Evolutionary conservation across 2,329 filamentous ascomycete species (phyloP).

Genomic region (Aspergillus sp.): DNA sequence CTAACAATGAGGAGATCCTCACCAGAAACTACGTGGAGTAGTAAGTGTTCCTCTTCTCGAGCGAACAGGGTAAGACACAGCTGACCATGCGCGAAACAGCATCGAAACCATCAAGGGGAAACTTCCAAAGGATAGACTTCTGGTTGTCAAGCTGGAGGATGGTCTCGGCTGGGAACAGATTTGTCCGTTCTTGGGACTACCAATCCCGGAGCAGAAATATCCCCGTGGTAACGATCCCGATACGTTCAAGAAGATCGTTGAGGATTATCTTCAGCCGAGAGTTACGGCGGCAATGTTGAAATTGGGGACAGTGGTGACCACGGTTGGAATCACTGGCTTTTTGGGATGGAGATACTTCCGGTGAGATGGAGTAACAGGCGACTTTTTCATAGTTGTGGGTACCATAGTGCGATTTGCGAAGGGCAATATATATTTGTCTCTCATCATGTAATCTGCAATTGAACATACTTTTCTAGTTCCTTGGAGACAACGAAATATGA

Average conservation of each 20-base stretch:
- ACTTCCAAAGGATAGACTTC: conserved; percentile 18
- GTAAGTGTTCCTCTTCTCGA: conserved; percentile 9
- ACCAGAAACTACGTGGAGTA: conserved; percentile 18
- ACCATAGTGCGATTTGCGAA: too few relatives aligned
- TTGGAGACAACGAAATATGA: too few relatives aligned
- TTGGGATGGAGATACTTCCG: conserved; percentile 3
- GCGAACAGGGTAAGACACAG: too few relatives aligned
- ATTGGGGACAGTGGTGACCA: conserved; percentile 10
- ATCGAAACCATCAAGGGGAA: conserved; percentile 17
- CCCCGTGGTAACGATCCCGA: conserved; percentile 20
- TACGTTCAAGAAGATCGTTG: conserved; percentile 16
- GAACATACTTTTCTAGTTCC: too few relatives aligned
- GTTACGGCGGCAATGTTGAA: conserved; percentile 12
- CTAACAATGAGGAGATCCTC: conserved; percentile 14
- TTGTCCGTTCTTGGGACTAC: conserved; percentile 20
- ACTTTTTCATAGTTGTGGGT: neutral
- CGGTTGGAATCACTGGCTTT: conserved; percentile 13
- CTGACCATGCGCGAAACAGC: conserved; percentile 1
- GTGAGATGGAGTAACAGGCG: neutral
- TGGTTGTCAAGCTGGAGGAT: conserved; percentile 19
- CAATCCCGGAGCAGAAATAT: conserved; percentile 18
- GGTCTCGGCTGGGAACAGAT: conserved; percentile 22
- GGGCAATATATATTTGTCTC: too few relatives aligned
- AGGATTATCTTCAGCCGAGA: conserved; percentile 10
- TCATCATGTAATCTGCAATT: too few relatives aligned